A percentile compares a stretch with the other conserved stretches of the same genome.
phyloP scores from a whole-genome alignment of 345 rosid species.

The Toxicodendron radicans region DNA sequence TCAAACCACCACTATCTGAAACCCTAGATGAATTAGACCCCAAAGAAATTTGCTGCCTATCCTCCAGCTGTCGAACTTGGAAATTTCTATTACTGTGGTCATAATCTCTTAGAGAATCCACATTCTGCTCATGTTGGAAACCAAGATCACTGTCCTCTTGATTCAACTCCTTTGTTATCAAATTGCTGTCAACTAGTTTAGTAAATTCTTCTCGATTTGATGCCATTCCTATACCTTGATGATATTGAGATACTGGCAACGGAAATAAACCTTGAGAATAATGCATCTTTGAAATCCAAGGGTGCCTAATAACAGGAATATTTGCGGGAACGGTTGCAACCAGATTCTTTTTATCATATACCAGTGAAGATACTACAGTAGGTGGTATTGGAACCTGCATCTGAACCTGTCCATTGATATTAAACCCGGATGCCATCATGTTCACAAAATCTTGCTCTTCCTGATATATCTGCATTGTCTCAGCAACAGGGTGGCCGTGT shows the following conservation, averaged over 20 bases:
- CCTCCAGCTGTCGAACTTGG: background rate
- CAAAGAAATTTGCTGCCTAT: conserved; percentile 9
- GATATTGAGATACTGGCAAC: conserved; percentile 1
- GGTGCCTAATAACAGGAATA: background rate
- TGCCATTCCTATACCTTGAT: conserved; percentile 18
- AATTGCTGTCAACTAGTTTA: conserved; percentile 9
- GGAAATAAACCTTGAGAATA: conserved; percentile 15
- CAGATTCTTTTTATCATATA: conserved; percentile 15
- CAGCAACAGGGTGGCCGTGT: conserved; percentile 6
- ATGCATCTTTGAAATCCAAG: conserved; percentile 18
- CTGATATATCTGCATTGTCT: conserved; percentile 20
- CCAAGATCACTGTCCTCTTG: conserved; percentile 11
- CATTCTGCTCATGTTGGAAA: conserved; percentile 10
- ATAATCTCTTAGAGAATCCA: background rate
- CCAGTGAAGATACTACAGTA: conserved; percentile 11
- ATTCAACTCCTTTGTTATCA: conserved; percentile 7
- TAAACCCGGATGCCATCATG: conserved; percentile 13
- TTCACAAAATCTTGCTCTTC: conserved; percentile 22
- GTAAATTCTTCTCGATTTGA: conserved; percentile 13
- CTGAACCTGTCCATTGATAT: conserved; percentile 16
- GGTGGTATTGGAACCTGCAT: conserved; percentile 10
- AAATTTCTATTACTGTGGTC: conserved; percentile 4
- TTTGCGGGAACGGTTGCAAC: conserved; percentile 12
- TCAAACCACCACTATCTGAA: background rate
- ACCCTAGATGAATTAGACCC: background rate